Evolutionary conservation across 306 rosid species (phyloP), one percentile per base, ranked within the genome.

Genomic region (Crotalaria pallida): DNA sequence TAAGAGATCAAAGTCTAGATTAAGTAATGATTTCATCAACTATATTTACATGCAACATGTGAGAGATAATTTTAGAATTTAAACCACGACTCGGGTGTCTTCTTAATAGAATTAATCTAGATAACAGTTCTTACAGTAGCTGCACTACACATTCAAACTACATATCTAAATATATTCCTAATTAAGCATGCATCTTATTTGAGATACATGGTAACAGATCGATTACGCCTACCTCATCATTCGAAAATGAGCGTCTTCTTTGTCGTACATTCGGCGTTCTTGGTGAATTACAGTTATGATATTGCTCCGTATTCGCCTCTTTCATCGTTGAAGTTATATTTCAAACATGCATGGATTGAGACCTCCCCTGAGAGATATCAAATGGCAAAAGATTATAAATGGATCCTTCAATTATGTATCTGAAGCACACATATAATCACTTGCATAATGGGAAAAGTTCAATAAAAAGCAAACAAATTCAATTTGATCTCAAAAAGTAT

Each of bases 191-290:
- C 3, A 10, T 9, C 43, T 36, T 36, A 36, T 9, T 36, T 36
- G 43, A 36, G 43, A 36, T 8, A 36, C 12, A 36, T 36, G 2
- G 43, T 36, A 36, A 12, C 27, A 22, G 16, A 29, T 2, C 34
- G n/a, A 68, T 2, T 34, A 2, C n/a, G 72, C 79, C n/a, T 79
- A 86, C 95, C 92, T 90, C 95, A 69, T 90, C 96, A 66, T 73
- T 82, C 58, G 34, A 29, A 29, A 29, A 29, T 29, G 95, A 78
- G 69, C 88, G 92, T 73, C 72, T 75, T 64, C 92, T 84, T 40
- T 70, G 82, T 52, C 96, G 79, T 52, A 71, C 22, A 65, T 27
- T 49, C 16, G 95, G 84, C 2, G 87, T 65, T 61, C 74, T 48
- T 21, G 91, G 88, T 13, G 80, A 64, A 51, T 74, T 64, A 9